A percentile compares a stretch with the other conserved stretches of the same genome.
Conservation (phyloP, 2,329 filamentous ascomycete genomes). For the Phyllosticta citribraziliensis region DNA sequence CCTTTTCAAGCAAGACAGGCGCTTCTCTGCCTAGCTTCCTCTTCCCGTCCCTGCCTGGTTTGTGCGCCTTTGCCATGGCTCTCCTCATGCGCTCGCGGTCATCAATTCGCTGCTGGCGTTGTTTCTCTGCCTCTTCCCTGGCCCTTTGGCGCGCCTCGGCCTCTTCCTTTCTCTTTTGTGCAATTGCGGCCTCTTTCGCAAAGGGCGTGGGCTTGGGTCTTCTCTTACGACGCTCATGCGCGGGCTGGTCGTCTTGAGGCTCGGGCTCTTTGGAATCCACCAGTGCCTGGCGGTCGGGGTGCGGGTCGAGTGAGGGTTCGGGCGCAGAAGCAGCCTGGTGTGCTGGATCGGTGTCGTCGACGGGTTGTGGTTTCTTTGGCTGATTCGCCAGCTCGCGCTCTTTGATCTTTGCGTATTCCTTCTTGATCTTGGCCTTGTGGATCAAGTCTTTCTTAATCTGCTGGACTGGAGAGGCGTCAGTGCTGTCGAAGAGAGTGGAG, state of each 20-base stretch:
- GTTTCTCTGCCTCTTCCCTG: conserved; percentile 53
- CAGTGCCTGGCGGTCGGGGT: conserved; percentile 52
- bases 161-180: conserved; percentile 49
- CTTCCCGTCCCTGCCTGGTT: conserved; percentile 57
- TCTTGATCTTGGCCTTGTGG: conserved; percentile 86
- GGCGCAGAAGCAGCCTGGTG: conserved; percentile 14
- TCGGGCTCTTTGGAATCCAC: conserved; percentile 33
- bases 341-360: conserved; percentile 20
- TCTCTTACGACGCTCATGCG: conserved; percentile 14
- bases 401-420: conserved; percentile 83
- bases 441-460: conserved; percentile 87
- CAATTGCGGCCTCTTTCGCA: conserved; percentile 35
- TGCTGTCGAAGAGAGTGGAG: background rate
- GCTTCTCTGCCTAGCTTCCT: conserved; percentile 77
- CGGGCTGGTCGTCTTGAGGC: conserved; percentile 13
- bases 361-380: conserved; percentile 23
- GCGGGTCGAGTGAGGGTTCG: conserved; percentile 41
- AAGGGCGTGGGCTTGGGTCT: conserved; percentile 29
- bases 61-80: conserved; percentile 52
- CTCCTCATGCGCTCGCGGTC: conserved; percentile 63
- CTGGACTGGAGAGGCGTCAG: conserved; percentile 46
- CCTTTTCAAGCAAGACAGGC: conserved; percentile 63
- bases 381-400: conserved; percentile 31
- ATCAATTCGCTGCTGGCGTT: conserved; percentile 43
- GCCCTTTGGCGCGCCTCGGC: conserved; percentile 49